Evolutionary conservation across 1,284 basidiomycete genomes (phyloP).

Genomic region (Ganoderma boninense): DNA sequence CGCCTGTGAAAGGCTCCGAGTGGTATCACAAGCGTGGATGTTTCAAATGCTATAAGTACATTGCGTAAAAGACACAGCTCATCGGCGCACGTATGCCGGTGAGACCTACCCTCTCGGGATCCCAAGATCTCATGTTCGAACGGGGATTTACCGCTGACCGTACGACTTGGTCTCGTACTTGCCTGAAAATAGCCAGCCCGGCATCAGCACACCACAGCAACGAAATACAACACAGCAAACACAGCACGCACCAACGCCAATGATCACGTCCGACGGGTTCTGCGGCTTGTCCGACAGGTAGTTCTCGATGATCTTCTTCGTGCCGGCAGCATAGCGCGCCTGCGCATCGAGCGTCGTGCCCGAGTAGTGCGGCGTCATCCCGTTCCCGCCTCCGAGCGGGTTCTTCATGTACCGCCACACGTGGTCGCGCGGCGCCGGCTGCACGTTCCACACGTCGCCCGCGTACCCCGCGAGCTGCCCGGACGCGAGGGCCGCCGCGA

Average conservation of each 20-base stretch:
- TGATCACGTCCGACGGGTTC: conserved; percentile 83
- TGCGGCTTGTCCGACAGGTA: conserved; percentile 78
- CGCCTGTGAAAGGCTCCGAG: too few relatives aligned
- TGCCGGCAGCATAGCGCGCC: conserved; percentile 85
- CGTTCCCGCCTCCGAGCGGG: conserved; percentile 83
- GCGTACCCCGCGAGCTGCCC: conserved; percentile 81
- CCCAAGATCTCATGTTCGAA: neutral
- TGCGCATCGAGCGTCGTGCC: conserved; percentile 95
- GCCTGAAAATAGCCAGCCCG: conserved; percentile 14
- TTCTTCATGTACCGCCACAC: conserved; percentile 88
- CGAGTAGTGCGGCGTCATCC: conserved; percentile 88
- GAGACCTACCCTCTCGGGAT: neutral
- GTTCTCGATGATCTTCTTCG: conserved; percentile 82
- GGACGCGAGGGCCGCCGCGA: conserved; percentile 79
- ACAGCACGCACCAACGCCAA: conserved; percentile 55
- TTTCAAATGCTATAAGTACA: neutral
- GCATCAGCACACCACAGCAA: neutral
- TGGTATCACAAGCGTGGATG: neutral
- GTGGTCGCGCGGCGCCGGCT: conserved; percentile 88
- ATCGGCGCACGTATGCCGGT: neutral
- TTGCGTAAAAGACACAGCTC: neutral
- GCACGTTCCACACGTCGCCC: conserved; percentile 81
- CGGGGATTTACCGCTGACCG: conserved; percentile 29
- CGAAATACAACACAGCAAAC: neutral
- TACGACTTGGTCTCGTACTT: conserved; percentile 69